Conservation (phyloP, 177 flowering plant genomes). For the Vitis hybrid region DNA sequence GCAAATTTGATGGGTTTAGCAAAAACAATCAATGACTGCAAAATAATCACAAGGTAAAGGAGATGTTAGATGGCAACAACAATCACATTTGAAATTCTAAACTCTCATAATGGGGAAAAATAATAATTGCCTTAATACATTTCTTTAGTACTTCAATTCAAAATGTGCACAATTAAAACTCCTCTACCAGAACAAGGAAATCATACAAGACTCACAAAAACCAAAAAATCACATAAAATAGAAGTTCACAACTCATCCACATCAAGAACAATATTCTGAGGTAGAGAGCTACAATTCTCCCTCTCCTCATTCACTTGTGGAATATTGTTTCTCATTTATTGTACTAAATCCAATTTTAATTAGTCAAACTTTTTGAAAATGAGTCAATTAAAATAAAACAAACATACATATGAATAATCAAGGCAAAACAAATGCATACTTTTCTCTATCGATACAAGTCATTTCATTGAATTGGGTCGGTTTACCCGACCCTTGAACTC, state of each 20-base stretch:
- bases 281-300: too few species aligned
- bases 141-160: neutral
- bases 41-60: constrained; percentile 16
- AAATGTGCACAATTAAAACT: neutral
- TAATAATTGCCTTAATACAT: too few species aligned
- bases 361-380: too few species aligned
- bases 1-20: constrained; percentile 91
- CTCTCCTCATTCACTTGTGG: too few species aligned
- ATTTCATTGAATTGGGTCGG: too few species aligned
- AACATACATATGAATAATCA: too few species aligned
- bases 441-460: too few species aligned
- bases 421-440: too few species aligned
- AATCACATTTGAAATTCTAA: neutral
- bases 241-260: neutral
- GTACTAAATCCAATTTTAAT: too few species aligned
- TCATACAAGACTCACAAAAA: neutral
- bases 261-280: neutral
- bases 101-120: neutral
- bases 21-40: constrained; percentile 80
- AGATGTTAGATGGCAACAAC: neutral
- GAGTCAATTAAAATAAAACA: too few species aligned
- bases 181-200: neutral
- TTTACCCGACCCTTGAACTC: too few species aligned
- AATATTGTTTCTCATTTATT: too few species aligned
- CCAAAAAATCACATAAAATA: neutral